Evolutionary conservation across 2,329 filamentous ascomycete species (phyloP).

Genomic region (Botrytis cinerea): DNA sequence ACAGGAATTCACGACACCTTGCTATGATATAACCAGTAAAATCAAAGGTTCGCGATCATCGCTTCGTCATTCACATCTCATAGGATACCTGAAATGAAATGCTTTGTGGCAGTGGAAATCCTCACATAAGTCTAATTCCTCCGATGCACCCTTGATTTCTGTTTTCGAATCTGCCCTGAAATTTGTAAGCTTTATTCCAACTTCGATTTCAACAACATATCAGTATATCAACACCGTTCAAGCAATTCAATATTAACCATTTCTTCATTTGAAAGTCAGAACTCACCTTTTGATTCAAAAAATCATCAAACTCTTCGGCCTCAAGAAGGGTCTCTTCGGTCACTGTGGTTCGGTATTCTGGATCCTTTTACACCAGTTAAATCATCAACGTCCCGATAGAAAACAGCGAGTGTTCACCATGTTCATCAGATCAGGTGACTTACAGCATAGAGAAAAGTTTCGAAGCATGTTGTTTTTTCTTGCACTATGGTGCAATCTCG

Average conservation of each 20-base stretch:
- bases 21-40: neutral
- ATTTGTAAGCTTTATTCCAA: neutral
- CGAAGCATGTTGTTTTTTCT: neutral
- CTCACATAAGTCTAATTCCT: neutral
- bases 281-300: neutral
- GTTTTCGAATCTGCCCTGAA: neutral
- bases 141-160: neutral
- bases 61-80: neutral
- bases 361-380: neutral
- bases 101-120: neutral
- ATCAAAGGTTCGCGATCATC: neutral
- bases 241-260: neutral
- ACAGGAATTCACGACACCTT: no score
- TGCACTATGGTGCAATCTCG: neutral
- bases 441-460: neutral
- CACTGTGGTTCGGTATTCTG: neutral
- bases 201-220: no score
- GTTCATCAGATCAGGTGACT: neutral
- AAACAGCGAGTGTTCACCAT: accelerated
- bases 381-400: neutral
- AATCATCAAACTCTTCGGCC: neutral
- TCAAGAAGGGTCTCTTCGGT: neutral
- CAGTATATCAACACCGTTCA: neutral
- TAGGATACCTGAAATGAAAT: neutral
- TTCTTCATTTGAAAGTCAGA: neutral